These are phyloP conservation scores for Claviceps paspali DNA, from an alignment of 2,329 filamentous ascomycete genomes.

Conservation along the genomic window DNA sequence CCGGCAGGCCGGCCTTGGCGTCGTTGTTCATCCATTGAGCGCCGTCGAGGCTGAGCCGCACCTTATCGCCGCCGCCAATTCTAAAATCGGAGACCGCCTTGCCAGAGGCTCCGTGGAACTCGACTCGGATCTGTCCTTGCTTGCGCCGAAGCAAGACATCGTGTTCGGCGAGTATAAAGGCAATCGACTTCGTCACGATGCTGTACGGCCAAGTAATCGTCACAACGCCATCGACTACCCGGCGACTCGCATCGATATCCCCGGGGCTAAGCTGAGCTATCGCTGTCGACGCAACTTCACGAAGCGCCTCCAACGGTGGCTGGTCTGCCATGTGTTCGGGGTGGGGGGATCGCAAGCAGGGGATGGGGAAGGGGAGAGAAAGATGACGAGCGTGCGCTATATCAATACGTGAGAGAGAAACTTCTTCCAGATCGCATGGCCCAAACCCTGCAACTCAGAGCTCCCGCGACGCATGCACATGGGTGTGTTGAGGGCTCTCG, in stretches of 20 bases:
- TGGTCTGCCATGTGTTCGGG: constrained; percentile 11
- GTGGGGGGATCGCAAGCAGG: neutral
- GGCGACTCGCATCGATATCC: constrained; percentile 23
- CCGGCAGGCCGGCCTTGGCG: constrained; percentile 30
- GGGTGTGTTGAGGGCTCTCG: neutral
- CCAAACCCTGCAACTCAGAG: neutral
- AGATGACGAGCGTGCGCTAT: neutral
- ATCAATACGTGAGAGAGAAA: constrained; percentile 1
- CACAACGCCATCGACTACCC: constrained; percentile 52
- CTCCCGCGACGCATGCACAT: neutral
- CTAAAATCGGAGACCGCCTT: constrained; percentile 49
- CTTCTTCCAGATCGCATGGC: neutral
- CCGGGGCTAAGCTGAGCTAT: constrained; percentile 41
- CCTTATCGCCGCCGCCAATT: constrained; percentile 63
- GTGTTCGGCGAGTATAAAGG: constrained; percentile 69
- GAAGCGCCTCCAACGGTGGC: constrained; percentile 12
- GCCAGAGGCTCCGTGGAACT: constrained; percentile 57
- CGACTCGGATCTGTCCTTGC: constrained; percentile 67
- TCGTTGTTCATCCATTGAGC: constrained; percentile 47
- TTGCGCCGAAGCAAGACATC: constrained; percentile 66
- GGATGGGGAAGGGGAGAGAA: neutral
- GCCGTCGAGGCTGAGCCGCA: constrained; percentile 54
- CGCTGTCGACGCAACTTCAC: constrained; percentile 24
- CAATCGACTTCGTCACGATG: constrained; percentile 54
- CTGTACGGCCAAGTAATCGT: constrained; percentile 90